Conservation (phyloP, 495 filamentous ascomycete species). For the Penicillium silybi region DNA sequence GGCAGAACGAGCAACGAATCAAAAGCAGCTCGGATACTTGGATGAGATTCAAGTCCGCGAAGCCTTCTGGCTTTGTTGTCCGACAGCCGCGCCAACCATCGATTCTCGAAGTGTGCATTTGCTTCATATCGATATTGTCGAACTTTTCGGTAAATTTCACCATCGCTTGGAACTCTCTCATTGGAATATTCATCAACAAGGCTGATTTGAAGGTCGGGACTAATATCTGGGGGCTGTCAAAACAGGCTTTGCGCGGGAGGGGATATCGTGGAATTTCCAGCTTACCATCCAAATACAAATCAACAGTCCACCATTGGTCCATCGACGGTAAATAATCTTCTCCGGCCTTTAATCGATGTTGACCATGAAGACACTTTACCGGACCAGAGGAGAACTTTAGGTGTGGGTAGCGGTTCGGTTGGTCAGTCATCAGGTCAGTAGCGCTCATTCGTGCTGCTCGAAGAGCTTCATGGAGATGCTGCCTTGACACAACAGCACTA, state of each 20-base stretch:
- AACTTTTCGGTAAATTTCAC: conserved; percentile 40
- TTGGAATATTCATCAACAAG: conserved; percentile 35
- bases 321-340: conserved; percentile 15
- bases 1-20: conserved; percentile 8
- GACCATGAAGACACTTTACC: conserved; percentile 32
- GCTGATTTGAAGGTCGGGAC: conserved; percentile 4
- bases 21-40: conserved; percentile 12
- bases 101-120: conserved; percentile 21
- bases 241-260: neutral
- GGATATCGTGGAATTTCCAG: neutral
- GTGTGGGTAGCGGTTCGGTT: conserved; percentile 2
- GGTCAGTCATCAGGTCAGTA: conserved; percentile 6
- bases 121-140: conserved; percentile 28
- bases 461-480: conserved; percentile 11
- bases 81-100: conserved; percentile 20
- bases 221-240: conserved; percentile 14
- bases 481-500: conserved; percentile 20
- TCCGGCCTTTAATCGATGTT: conserved; percentile 29
- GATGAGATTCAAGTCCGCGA: conserved; percentile 4
- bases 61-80: conserved; percentile 16
- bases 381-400: conserved; percentile 8
- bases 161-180: conserved; percentile 27
- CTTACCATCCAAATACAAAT: conserved; percentile 31
- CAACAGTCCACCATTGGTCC: conserved; percentile 37
- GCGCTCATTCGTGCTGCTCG: conserved; percentile 1